Base-by-base conservation (phyloP, 1,284 basidiomycete species). In the Kwoniella shivajii region DNA sequence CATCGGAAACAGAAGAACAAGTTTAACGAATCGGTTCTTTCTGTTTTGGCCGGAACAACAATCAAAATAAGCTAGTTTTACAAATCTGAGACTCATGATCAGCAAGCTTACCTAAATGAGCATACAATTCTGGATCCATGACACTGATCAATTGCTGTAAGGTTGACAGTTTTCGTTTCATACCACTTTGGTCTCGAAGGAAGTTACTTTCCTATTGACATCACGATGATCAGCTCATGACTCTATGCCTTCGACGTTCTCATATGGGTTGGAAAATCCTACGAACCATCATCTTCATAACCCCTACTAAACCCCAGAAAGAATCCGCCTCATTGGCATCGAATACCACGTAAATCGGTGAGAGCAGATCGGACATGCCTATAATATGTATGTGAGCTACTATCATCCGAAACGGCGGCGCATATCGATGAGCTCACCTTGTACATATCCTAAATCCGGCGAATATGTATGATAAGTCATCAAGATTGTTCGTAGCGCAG, bases 1-100 rank as follows among this genome's bases (percentile, higher is more conserved):
- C 81, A 94, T 83, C 94, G 85, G 84, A 96, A 99, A 77, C 92
- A 96, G 82, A 98, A 98, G 82, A 99, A 99, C 30, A 99, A 79
- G 76, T 99, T 97, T 58, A 99, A 82, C 1, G 86, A 88, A 59
- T 94, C 93, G 0, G 87, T 88, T 78, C 89, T 89, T 74, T 98
- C 93, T 88, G n/a, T n/a, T n/a, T n/a, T n/a, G n/a, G n/a, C n/a
- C n/a, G n/a, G n/a, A n/a, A n/a, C n/a, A n/a, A n/a, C n/a, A n/a
- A n/a, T n/a, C n/a, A n/a, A n/a, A n/a, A n/a, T n/a, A n/a, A n/a
- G n/a, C n/a, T n/a, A n/a, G n/a, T n/a, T n/a, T n/a, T n/a, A n/a
- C n/a, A n/a, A n/a, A n/a, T n/a, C n/a, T n/a, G n/a, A n/a, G n/a
- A n/a, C n/a, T n/a, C n/a, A n/a, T n/a, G n/a, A n/a, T n/a, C n/a